Conservation (phyloP, 2,329 filamentous ascomycete genomes). For the Trichoderma afroharzianum region DNA sequence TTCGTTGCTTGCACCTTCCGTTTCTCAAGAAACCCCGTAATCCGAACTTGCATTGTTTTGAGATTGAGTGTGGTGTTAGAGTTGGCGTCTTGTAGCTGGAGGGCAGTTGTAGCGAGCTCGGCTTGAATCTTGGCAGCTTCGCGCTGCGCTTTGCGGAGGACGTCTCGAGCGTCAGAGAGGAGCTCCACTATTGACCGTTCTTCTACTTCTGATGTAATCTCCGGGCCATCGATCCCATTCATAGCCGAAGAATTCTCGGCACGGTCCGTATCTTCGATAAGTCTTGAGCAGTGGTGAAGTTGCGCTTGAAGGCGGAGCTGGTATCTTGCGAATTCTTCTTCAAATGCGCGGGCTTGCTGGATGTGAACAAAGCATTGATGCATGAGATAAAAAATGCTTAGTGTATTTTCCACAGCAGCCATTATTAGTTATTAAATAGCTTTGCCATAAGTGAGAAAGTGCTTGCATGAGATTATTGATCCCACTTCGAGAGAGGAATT, state of each 20-base stretch:
- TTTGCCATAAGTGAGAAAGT: no score
- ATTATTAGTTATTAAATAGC: no score
- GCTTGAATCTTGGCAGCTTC: background rate
- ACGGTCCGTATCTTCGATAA: background rate
- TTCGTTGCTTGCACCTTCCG: background rate
- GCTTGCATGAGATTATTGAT: no score
- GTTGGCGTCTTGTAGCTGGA: background rate
- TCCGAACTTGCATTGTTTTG: background rate
- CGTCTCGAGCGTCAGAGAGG: background rate
- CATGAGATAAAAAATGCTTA: background rate
- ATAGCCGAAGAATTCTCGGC: background rate
- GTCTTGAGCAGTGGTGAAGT: background rate
- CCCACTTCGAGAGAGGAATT: no score
- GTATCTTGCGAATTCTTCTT: background rate
- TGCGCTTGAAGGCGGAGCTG: background rate
- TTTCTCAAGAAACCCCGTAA: background rate
- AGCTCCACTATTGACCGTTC: background rate
- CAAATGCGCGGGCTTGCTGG: background rate
- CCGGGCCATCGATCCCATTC: accelerated
- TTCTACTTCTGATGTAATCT: background rate
- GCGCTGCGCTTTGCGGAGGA: background rate
- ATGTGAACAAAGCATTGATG: background rate
- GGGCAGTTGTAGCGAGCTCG: background rate
- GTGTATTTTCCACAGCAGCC: background rate
- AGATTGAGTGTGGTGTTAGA: background rate